These are phyloP conservation scores for Globisporangium paroecandrum DNA, from an alignment of 352 stramenopile species.

Conservation along the genomic window DNA sequence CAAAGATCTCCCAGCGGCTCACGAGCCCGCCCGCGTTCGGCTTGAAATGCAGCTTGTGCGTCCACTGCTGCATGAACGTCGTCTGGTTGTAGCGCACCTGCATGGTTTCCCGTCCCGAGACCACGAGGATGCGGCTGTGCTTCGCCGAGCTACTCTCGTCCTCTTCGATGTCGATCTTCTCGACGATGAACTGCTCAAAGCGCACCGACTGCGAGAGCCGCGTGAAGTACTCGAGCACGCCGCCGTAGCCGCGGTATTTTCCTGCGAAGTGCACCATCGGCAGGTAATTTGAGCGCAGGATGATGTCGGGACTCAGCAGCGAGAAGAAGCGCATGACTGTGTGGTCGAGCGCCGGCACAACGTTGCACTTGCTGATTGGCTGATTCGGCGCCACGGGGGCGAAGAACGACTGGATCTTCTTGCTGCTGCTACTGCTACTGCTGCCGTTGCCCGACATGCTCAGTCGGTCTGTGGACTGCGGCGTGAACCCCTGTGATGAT, in stretches of 20 bases:
- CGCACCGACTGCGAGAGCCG: conserved; percentile 62
- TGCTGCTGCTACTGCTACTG: conserved; percentile 24
- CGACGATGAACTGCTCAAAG: conserved; percentile 74
- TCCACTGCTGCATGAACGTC: conserved; percentile 86
- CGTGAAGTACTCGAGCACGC: conserved; percentile 78
- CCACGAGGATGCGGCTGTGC: conserved; percentile 57
- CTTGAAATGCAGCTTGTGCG: conserved; percentile 85
- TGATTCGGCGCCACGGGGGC: conserved; percentile 49
- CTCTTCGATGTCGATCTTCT: conserved; percentile 63
- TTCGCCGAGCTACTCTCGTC: conserved; percentile 26
- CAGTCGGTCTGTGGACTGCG: background rate
- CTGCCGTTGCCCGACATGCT: conserved; percentile 3
- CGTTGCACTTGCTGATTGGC: conserved; percentile 43
- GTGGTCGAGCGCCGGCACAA: conserved; percentile 53
- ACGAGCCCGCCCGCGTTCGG: conserved; percentile 37
- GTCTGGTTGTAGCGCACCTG: conserved; percentile 78
- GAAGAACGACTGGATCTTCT: conserved; percentile 48
- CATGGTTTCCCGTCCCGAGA: conserved; percentile 79
- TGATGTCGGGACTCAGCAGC: conserved; percentile 69
- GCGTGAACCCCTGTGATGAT: background rate
- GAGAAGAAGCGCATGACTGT: conserved; percentile 73
- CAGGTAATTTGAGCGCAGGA: conserved; percentile 82
- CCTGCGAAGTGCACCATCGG: conserved; percentile 88
- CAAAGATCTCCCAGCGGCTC: conserved; percentile 84
- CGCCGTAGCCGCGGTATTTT: conserved; percentile 72